Conservation (phyloP, 768 basidiomycete species). For the Pulveroboletus sp. region DNA sequence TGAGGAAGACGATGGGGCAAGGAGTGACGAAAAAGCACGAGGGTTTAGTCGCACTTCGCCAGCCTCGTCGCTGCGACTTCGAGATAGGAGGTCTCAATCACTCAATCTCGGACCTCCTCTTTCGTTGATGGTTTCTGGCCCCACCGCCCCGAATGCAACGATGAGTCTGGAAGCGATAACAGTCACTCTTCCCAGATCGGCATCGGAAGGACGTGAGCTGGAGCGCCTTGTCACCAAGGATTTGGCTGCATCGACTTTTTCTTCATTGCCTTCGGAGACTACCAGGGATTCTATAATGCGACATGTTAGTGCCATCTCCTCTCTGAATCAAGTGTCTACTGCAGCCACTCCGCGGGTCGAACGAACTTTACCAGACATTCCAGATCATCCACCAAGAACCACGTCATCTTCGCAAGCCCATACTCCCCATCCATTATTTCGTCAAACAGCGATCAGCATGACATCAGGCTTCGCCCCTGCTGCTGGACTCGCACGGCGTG, state of each 20-base stretch:
- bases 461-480: constrained; percentile 63
- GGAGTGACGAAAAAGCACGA: constrained; percentile 14
- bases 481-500: constrained; percentile 69
- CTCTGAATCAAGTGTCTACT: constrained; percentile 21
- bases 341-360: constrained; percentile 26
- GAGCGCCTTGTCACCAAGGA: constrained; percentile 41
- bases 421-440: constrained; percentile 33
- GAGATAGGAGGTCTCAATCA: constrained; percentile 63
- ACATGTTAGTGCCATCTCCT: constrained; percentile 16
- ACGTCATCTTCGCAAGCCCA: constrained; percentile 3
- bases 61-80: constrained; percentile 39
- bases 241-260: constrained; percentile 40
- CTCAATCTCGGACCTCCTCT: constrained; percentile 44
- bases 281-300: constrained; percentile 26
- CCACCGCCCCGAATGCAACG: constrained; percentile 24
- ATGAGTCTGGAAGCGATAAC: constrained; percentile 30
- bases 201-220: constrained; percentile 30
- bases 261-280: constrained; percentile 21
- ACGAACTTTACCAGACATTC: constrained; percentile 29
- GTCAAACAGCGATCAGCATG: constrained; percentile 73
- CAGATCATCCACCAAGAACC: constrained; percentile 15
- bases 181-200: constrained; percentile 25
- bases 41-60: constrained; percentile 35
- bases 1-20: constrained; percentile 49
- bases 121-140: constrained; percentile 24